Percentiles rank a stretch among this genome's conserved stretches.
Conservation (phyloP, 306 rosid species). For the Corylus americana region DNA sequence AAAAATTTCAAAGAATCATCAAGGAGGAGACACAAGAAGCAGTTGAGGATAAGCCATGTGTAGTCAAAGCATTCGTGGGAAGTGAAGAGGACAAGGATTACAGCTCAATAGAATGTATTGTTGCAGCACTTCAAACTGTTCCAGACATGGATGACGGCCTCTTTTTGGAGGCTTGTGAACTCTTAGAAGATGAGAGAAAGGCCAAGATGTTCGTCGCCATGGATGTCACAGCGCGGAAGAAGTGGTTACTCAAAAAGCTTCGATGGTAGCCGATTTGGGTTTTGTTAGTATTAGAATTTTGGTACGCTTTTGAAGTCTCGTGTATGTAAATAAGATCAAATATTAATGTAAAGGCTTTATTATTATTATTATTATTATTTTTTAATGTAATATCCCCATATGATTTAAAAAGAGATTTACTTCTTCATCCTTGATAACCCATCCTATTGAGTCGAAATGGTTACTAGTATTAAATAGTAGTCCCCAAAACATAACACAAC, state of each 20-base stretch:
- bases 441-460: no score
- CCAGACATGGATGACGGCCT: slow-evolving; percentile 55
- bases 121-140: slow-evolving; percentile 55
- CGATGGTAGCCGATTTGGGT: slow-evolving; percentile 15
- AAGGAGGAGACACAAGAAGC: slow-evolving; percentile 30
- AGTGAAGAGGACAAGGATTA: slow-evolving; percentile 26
- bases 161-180: slow-evolving; percentile 55
- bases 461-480: no score
- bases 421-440: no score
- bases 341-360: neutral
- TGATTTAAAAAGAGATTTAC: neutral
- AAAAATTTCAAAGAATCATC: slow-evolving; percentile 28
- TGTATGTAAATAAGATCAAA: neutral
- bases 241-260: slow-evolving; percentile 52
- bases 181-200: slow-evolving; percentile 55
- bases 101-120: slow-evolving; percentile 50
- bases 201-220: slow-evolving; percentile 59
- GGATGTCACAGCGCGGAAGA: slow-evolving; percentile 45
- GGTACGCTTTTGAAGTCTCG: neutral
- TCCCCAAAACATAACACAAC: no score
- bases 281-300: neutral
- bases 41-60: slow-evolving; percentile 15
- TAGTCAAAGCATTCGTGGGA: neutral
- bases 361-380: neutral
- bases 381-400: neutral